Base-by-base conservation (phyloP, 202 grass and related monocot genomes). In the Musa balbisiana region DNA sequence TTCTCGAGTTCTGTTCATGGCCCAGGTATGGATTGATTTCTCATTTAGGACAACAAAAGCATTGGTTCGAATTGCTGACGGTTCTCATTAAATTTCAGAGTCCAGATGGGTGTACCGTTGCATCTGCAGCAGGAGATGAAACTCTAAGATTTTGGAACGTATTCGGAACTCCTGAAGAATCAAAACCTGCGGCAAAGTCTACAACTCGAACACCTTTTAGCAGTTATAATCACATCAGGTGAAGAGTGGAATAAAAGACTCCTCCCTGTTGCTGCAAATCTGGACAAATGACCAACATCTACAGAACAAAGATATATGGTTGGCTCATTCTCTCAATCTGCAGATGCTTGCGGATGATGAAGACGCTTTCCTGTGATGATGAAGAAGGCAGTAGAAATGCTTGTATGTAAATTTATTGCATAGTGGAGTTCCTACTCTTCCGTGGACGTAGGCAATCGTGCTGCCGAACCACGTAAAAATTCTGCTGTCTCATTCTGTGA, bases 121-220 rank as follows among this genome's bases (percentile, higher is more conserved):
- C 67, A 50, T 69, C 67, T n/a, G 67, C 67, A n/a, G 67, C 67
- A 2, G 67, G 67, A 29, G 67, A 69, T 69, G 67, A 69, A 69
- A 69, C 67, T 2, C 29, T 69, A 0, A 69, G 67, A 19, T 69
- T 69, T 49, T 69, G 67, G 67, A 69, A 69, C n/a, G 67, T 69
- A 49, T 69, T 69, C 49, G 67, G 67, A 8, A 69, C 67, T 69
- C 67, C 67, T 51, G 67, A 69, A 9, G 67, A 25, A 49, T 29
- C 67, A 50, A 69, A 69, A 17, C 67, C 67, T 29, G 67, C 67
- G 9, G 29, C 27, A 12, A 69, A 69, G 25, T 9, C 33, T 9
- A 16, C 67, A 2, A 69, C 9, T 69, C 17, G 26, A 49, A 29
- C 26, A 69, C 67, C 67, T 9, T 69, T 69, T 8, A 19, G 14